Percentiles rank a stretch among this genome's conserved stretches.
Conservation (phyloP, 306 rosid species). For the Lablab purpureus region DNA sequence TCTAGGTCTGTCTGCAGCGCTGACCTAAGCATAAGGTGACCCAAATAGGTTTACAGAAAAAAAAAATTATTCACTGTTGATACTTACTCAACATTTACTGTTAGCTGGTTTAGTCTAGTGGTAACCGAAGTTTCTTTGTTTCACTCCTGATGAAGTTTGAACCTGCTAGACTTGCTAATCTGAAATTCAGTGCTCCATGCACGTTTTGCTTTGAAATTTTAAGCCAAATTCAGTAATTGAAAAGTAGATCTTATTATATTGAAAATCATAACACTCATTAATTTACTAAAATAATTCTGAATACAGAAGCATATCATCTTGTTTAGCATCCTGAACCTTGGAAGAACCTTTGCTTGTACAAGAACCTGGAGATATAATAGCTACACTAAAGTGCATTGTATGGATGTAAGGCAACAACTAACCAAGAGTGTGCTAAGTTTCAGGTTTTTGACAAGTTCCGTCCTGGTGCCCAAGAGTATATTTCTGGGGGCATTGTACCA, state of each 20-base stretch:
- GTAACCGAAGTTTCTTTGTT: not conserved
- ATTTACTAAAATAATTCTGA: conserved; percentile 37
- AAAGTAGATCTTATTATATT: conserved; percentile 21
- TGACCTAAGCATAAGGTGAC: not conserved
- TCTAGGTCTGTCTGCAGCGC: not conserved
- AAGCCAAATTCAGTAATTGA: conserved; percentile 12
- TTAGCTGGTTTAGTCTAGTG: not conserved
- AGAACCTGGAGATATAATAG: conserved; percentile 24
- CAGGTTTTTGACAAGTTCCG: conserved; percentile 66
- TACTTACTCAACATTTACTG: not conserved
- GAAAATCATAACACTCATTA: conserved; percentile 39
- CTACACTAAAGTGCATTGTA: conserved; percentile 37
- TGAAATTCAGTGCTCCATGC: conserved; percentile 23
- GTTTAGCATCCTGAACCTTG: conserved; percentile 34
- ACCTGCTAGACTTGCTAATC: conserved; percentile 2
- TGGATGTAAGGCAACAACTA: conserved; percentile 29
- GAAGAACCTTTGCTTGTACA: conserved; percentile 32
- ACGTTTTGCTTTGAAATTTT: conserved; percentile 13
- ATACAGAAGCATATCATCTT: conserved; percentile 43
- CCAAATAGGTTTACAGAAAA: not conserved
- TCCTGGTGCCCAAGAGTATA: conserved; percentile 73
- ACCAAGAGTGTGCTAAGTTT: conserved; percentile 38
- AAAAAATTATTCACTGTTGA: not conserved
- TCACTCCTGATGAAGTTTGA: not conserved
- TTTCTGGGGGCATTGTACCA: conserved; percentile 71